phyloP scores from a whole-genome alignment of 1,284 basidiomycete genomes.

The Boletellus sp. region DNA sequence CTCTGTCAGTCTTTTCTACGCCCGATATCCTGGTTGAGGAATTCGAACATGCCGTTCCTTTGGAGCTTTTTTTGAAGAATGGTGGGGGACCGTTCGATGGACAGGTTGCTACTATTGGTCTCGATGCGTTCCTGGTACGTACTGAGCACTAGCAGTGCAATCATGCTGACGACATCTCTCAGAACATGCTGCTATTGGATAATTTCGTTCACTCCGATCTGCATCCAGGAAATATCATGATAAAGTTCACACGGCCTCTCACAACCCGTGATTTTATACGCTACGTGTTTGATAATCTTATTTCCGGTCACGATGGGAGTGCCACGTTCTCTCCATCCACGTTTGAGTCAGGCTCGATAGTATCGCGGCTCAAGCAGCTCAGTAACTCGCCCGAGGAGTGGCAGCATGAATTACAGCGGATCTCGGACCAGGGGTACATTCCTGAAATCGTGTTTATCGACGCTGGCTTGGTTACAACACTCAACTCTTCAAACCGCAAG shows the following conservation, averaged over 20 bases:
- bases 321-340: conserved; percentile 35
- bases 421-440: conserved; percentile 76
- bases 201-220: conserved; percentile 98
- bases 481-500: conserved; percentile 75
- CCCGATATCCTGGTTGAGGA: conserved; percentile 88
- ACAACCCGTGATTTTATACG: conserved; percentile 57
- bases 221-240: conserved; percentile 95
- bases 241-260: conserved; percentile 87
- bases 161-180: conserved; percentile 12
- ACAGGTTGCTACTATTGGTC: conserved; percentile 86
- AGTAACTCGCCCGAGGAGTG: conserved; percentile 61
- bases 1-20: conserved; percentile 77
- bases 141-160: conserved; percentile 1
- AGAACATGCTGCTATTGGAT: conserved; percentile 98
- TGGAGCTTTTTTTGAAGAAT: conserved; percentile 85
- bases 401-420: conserved; percentile 63
- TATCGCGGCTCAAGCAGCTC: conserved; percentile 62
- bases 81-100: conserved; percentile 92
- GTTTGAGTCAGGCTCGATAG: conserved; percentile 61
- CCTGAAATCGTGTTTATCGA: conserved; percentile 97
- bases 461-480: conserved; percentile 88
- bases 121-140: conserved; percentile 91
- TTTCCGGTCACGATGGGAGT: conserved; percentile 32
- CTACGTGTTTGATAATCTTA: conserved; percentile 47
- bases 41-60: conserved; percentile 87